Conservation (phyloP, 257 asterid species). For the Solanum tacnaense region DNA sequence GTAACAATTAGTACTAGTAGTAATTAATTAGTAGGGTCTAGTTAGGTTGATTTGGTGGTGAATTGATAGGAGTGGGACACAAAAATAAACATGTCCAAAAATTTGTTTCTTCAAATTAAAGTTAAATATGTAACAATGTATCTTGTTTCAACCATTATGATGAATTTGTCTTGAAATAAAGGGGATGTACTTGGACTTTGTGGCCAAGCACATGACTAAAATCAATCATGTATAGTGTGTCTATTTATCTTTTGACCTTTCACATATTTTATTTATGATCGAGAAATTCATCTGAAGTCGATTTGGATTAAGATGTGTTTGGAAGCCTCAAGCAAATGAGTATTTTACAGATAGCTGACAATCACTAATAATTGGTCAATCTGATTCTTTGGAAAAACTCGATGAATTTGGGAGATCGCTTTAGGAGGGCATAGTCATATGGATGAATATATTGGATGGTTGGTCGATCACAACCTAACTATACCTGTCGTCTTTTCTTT, state of each 20-base stretch:
- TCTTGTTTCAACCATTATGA: neutral
- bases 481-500: neutral
- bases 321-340: neutral
- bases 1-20: neutral
- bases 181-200: neutral
- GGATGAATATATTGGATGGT: neutral
- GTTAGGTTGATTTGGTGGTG: neutral
- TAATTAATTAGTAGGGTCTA: neutral
- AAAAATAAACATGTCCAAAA: neutral
- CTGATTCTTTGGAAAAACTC: neutral
- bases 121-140: neutral
- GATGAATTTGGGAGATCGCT: neutral
- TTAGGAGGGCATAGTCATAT: neutral
- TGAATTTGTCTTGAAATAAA: neutral
- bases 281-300: neutral
- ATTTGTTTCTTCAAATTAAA: neutral
- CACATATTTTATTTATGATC: neutral
- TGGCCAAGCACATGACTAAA: neutral
- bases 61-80: neutral
- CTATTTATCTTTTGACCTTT: neutral
- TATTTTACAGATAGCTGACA: neutral
- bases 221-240: neutral
- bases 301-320: neutral
- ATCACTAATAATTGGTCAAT: neutral
- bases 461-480: neutral